Percentiles rank a stretch among this genome's conserved stretches.
Evolutionary conservation across 2,329 filamentous ascomycete genomes (phyloP).

Genomic region (Fusarium sp.): DNA sequence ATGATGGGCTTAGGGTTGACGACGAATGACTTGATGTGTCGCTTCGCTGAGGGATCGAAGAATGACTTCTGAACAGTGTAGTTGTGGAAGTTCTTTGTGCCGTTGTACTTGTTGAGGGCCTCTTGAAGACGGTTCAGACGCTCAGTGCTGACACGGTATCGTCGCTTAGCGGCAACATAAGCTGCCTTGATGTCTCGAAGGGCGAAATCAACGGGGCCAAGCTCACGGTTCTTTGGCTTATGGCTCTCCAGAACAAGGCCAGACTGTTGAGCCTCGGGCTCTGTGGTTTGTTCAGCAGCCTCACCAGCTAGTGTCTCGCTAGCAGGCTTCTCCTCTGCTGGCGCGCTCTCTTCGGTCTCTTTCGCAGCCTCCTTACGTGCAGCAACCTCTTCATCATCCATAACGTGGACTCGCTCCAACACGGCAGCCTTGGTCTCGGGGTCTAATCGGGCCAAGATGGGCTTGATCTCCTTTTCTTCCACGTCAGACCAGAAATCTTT

Average conservation of each 20-base stretch:
- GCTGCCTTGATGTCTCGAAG: conserved; percentile 82
- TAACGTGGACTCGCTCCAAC: conserved; percentile 67
- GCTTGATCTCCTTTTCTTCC: conserved; percentile 84
- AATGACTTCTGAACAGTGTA: conserved; percentile 92
- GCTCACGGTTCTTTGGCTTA: conserved; percentile 56
- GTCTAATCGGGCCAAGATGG: conserved; percentile 71
- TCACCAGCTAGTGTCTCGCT: conserved; percentile 31
- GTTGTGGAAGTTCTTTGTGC: conserved; percentile 95
- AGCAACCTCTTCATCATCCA: conserved; percentile 46
- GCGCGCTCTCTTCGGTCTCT: conserved; percentile 31
- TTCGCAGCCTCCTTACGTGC: conserved; percentile 40
- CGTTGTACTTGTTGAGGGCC: conserved; percentile 79
- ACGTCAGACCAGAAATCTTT: conserved; percentile 84
- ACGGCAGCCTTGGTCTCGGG: conserved; percentile 73
- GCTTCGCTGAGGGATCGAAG: conserved; percentile 85
- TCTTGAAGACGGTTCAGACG: conserved; percentile 82
- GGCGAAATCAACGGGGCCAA: conserved; percentile 69
- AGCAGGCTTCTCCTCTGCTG: conserved; percentile 40
- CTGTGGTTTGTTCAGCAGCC: conserved; percentile 35
- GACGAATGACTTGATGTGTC: conserved; percentile 92
- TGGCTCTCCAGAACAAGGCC: conserved; percentile 46
- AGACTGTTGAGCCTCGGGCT: conserved; percentile 39
- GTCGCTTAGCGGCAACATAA: conserved; percentile 84
- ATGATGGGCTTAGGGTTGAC: conserved; percentile 81
- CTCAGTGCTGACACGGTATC: conserved; percentile 80